Base-by-base conservation (phyloP, 2,329 filamentous ascomycete genomes). In the Colletotrichum lini region DNA sequence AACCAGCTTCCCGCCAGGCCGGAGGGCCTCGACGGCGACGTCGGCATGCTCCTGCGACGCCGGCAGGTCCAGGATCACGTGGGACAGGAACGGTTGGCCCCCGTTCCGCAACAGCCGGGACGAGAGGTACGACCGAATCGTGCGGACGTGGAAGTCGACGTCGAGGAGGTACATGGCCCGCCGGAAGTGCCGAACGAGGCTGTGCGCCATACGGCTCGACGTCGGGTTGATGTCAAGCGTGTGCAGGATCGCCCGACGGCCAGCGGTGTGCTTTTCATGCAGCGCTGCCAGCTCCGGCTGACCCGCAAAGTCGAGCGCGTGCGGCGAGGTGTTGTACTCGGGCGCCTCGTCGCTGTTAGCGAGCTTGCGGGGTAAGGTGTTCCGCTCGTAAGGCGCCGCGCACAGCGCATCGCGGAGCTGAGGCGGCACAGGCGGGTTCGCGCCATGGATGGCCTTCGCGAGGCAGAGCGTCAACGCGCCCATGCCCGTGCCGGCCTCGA, bases 401-500 rank as follows among this genome's bases (percentile, higher is more conserved):
- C 10, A 76, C 58, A 70, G 75, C 67, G 62, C 58, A 16, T 66
- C 74, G 23, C 84, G 84, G 18, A 86, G 78, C 16, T 79, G 76
- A 0, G 87, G 85, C 7, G 87, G 82, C 4, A 82, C 62, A 8
- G 84, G 81, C 2, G 88, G 82, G 76, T 95, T 95, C 21, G 90
- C 92, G 54, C 89, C 93, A 78, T 95, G 92, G 56, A 96, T 89
- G 3, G 93, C 93, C 63, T 93, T 88, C 40, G 93, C 91, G 26
- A 96, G 85, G 77, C 95, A 89, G 5, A 96, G 81, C 0, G 93
- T 96, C 69, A 96, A 81, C 44, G 92, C 91, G 69, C 94, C 94
- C 84, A 95, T 93, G n/a, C 94, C 94, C 4, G 94, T 96, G 18
- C 94, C 94, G 57, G 93, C 93, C 81, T 96, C 94, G 63, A 96